A percentile compares a stretch with the other conserved stretches of the same genome.
Evolutionary conservation across 2,329 filamentous ascomycete species (phyloP).

Genomic region (Falciphora oryzae): DNA sequence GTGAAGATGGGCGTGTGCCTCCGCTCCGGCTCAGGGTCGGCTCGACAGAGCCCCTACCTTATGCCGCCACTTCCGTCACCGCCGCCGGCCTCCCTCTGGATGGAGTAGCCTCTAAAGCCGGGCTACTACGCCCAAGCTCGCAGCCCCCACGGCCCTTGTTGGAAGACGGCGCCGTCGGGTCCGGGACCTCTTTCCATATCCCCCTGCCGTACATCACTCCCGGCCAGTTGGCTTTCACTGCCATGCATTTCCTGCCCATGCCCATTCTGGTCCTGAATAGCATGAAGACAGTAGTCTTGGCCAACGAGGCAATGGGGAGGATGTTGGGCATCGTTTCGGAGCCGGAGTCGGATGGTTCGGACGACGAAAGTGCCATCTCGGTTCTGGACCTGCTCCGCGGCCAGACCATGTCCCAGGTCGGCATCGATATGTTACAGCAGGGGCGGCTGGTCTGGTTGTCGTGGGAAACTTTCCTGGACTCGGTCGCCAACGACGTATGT

Average conservation of each 20-base stretch:
- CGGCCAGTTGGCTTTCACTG: constrained; percentile 56
- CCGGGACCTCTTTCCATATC: constrained; percentile 29
- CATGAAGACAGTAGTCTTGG: constrained; percentile 63
- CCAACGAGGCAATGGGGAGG: constrained; percentile 70
- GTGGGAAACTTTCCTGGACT: constrained; percentile 54
- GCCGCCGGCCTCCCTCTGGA: not conserved
- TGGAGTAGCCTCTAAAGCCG: not conserved
- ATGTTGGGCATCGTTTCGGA: constrained; percentile 54
- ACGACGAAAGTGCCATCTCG: constrained; percentile 34
- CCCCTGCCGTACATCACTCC: constrained; percentile 43
- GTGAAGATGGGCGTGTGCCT: not conserved
- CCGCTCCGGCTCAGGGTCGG: not conserved
- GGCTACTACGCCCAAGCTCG: not conserved
- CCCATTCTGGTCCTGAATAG: constrained; percentile 64
- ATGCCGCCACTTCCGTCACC: not conserved
- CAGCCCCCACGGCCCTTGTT: not conserved
- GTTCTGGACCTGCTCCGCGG: constrained; percentile 58
- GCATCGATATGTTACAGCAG: constrained; percentile 67
- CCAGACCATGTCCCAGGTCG: constrained; percentile 62
- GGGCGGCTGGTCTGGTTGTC: constrained; percentile 54
- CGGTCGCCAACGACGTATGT: constrained; percentile 40
- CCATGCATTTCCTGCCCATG: constrained; percentile 68
- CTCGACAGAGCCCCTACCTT: not conserved
- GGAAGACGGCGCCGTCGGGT: not conserved
- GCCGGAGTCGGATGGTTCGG: constrained; percentile 30